Conservation (phyloP, 2,329 filamentous ascomycete species). For the Diatrype stigma region DNA sequence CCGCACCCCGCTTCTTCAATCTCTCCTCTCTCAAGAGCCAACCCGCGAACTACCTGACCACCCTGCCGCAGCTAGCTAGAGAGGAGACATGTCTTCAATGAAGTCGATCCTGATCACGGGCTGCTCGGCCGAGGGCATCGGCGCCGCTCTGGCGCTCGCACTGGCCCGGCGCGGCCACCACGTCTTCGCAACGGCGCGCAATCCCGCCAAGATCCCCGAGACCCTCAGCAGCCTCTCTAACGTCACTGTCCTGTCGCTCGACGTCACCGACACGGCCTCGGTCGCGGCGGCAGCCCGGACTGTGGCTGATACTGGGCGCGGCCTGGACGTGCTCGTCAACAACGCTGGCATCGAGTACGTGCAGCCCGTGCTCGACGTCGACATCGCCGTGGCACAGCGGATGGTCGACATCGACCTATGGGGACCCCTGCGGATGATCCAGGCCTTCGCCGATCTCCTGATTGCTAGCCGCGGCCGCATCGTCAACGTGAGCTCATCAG, state of each 20-base stretch:
- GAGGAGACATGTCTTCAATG: too few relatives aligned
- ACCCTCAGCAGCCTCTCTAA: constrained; percentile 17
- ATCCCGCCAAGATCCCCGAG: constrained; percentile 14
- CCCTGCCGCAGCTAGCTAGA: too few relatives aligned
- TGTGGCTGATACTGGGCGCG: too few relatives aligned
- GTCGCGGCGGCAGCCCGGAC: constrained; percentile 18
- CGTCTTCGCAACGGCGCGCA: constrained; percentile 4
- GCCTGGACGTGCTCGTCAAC: constrained; percentile 15
- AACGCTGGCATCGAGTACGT: constrained; percentile 13
- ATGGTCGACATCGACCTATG: constrained; percentile 33
- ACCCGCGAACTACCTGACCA: too few relatives aligned
- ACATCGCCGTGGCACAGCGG: constrained; percentile 25
- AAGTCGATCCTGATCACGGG: constrained; percentile 6
- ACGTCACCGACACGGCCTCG: constrained; percentile 26
- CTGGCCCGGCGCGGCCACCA: constrained; percentile 1
- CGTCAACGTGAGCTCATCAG: too few relatives aligned
- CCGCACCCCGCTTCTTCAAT: too few relatives aligned
- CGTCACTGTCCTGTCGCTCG: constrained; percentile 25
- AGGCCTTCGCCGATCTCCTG: constrained; percentile 29
- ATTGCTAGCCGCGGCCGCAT: too few relatives aligned
- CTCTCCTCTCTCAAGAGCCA: too few relatives aligned
- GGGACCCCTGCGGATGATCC: constrained; percentile 27
- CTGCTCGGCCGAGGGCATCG: constrained; percentile 1
- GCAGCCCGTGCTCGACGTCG: constrained; percentile 26
- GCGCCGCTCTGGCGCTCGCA: constrained; percentile 1